Evolutionary conservation across 331 rosid species (phyloP), one percentile per base, ranked within the genome.

Genomic region (Rhamnella rubrinervis): DNA sequence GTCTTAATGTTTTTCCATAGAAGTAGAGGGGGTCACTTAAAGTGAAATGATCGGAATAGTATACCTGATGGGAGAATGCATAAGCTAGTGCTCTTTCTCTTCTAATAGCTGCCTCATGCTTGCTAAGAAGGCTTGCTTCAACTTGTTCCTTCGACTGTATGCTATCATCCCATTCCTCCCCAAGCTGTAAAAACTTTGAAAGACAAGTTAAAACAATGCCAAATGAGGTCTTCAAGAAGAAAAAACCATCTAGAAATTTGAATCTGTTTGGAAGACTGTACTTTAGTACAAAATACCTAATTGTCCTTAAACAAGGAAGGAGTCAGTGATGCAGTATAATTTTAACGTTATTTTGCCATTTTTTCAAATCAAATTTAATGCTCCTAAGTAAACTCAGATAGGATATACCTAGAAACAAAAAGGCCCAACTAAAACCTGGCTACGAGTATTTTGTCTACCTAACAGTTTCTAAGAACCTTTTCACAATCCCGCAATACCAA

Each of bases 161-260:
- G 88, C 97, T 95, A 80, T 83, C 92, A 82, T 95, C 99, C 99
- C 99, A 95, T 81, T 89, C 96, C 82, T 91, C 99, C 59, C 88
- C 99, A 74, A 89, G 86, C 99, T 95, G 86, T 75, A n/a, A 64
- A 58, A 78, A 64, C 3, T 61, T 76, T 65, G 59, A 51, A 59
- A 37, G 51, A 68, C 44, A 37, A 68, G 77, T 84, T 77, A 70
- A 72, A 50, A 46, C 11, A 72, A 40, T 59, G 55, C 51, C 70
- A 50, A 68, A 75, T 49, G 19, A 70, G 61, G 66, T 56, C 50
- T 59, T 55, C 23, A n/a, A 16, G 60, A 49, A 61, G 19, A 60
- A 77, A 75, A 35, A 55, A 31, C 3, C 12, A 35, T 41, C 52
- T 31, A 41, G 7, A 56, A 13, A 47, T 11, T 8, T 15, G 14